Base-by-base conservation (phyloP, 2,329 filamentous ascomycete species). In the Calcarisporium arbuscula region DNA sequence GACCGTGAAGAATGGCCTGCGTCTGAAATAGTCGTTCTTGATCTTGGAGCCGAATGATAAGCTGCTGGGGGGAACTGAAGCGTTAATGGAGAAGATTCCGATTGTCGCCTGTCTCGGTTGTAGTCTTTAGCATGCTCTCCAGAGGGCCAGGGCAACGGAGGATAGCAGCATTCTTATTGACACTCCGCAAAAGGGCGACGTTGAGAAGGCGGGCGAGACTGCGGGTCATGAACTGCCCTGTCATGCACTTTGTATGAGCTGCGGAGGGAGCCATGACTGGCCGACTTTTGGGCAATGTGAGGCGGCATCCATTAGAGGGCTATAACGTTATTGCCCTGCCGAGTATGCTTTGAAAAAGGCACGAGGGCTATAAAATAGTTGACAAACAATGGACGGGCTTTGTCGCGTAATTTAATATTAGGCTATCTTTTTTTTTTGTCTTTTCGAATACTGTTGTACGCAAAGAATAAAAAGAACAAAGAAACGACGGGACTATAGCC, bases 51-150 rank as follows among this genome's bases (percentile, higher is more conserved):
- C 6, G 50, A 48, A 23, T 53, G 51, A 32, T 53, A 53, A 7
- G 53, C 47, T 9, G 53, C 52, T 6, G 56, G 55, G 5, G 30
- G 9, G 38, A 38, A 41, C 20, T 23, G 42, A 34, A 4, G 48
- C 45, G 22, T 46, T 65, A 44, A 77, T 74, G 33, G 71, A 75
- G 51, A 79, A 80, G 32, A 72, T 56, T 5, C 74, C 75, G 44
- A 78, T 76, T n/a, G 44, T 81, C 74, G n/a, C 77, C 76, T 8
- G 75, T 78, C 49, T 81, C 77, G 1, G 76, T 80, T 2, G 73
- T 79, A 4, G 71, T 80, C 57, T 74, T 80, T 39, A 81, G 61
- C 77, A 81, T 80, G 51, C 74, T 71, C 45, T 77, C 69, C n/a
- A 80, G 57, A 3, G 71, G 71, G 5, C 68, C 72, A 1, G 74